Evolutionary conservation across 768 basidiomycete genomes (phyloP), one percentile per base, ranked within the genome.

Genomic region (Cyclocybe cylindracea): DNA sequence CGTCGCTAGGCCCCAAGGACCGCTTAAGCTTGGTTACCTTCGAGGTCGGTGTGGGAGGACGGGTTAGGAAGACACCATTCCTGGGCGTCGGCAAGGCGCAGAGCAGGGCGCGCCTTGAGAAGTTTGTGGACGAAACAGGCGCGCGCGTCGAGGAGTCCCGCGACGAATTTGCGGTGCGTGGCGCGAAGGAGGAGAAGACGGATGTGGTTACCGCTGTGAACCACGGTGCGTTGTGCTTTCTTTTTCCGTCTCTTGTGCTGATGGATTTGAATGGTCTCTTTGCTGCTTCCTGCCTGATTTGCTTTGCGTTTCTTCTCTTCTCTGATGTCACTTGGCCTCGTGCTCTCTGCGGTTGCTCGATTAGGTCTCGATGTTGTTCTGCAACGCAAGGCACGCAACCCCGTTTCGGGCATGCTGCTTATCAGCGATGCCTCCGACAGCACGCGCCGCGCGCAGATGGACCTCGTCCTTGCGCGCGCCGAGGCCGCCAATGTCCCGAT

Each of bases 151-250:
- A 77, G 1, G 77, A 79, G 18, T 57, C 51, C 31, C 65, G 70
- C 49, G 78, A 78, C 54, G 71, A 78, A 40, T 87, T 86, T 53
- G 68, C 87, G 66, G 83, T 91, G 14, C 77, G 85, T 53, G 84
- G 84, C 10, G 84, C 84, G 52, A 87, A 87, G 64, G 95, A 98
- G 13, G 95, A 98, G 70, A 91, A 94, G 71, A 92, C 92, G 24
- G 96, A 97, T 67, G 96, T 99, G 13, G 94, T 98, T 18, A 96
- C 95, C 9, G 97, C 95, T n/a, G 92, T 98, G 51, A 99, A 99
- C 66, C 88, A 96, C 61, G 93, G 91, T 87, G 47, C 41, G 72
- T 66, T 39, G 32, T 51, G 2, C 34, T 31, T 18, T 38, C 16
- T 39, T 32, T 34, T 34, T 44, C 10, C 44, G 48, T 43, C 24